Base-by-base conservation (phyloP, 495 filamentous ascomycete species). In the Annulohypoxylon bovei region DNA sequence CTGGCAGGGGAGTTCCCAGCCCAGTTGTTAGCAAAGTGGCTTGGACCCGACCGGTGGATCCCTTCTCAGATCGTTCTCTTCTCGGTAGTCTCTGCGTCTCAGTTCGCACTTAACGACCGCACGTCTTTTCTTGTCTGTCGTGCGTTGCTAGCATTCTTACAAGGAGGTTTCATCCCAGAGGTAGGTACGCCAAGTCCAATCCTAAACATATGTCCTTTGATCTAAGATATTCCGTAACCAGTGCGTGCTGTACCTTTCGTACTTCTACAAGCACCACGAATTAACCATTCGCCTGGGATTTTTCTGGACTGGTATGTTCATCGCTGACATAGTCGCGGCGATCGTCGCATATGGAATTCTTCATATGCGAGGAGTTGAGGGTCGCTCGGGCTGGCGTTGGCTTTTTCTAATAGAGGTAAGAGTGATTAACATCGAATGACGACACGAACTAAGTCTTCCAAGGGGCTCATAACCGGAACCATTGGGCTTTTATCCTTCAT, bases 41-140 rank as follows among this genome's bases (percentile, higher is more conserved):
- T 95, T 28, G 93, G 93, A 0, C 92, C 93, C 0, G 93, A 96
- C 75, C 85, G 87, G 30, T 96, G 93, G 91, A 94, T 97, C 56
- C 92, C 93, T 0, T 79, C 90, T 27, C 92, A 95, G 71, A 95
- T 95, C 86, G 80, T 93, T 0, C 82, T 85, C 3, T 96, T 93
- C 91, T 91, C 89, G 72, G 67, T 93, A 7, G 87, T 94, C 32
- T 91, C 92, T 0, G 79, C 82, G 22, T 84, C 81, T 42, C 92
- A 95, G 77, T 88, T 91, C 9, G 89, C 88, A 62, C 73, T 96
- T 6, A 83, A 76, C 35, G 87, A 88, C 0, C 81, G 84, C n/a
- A 70, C 75, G 0, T 86, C 88, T 0, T 96, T 92, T 75, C 89
- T 88, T 49, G 80, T 84, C 9, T 87, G 82, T 65, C 84, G 93